Evolutionary conservation across 352 stramenopile species (phyloP).

Genomic region (Phytopythium kandeliae): DNA sequence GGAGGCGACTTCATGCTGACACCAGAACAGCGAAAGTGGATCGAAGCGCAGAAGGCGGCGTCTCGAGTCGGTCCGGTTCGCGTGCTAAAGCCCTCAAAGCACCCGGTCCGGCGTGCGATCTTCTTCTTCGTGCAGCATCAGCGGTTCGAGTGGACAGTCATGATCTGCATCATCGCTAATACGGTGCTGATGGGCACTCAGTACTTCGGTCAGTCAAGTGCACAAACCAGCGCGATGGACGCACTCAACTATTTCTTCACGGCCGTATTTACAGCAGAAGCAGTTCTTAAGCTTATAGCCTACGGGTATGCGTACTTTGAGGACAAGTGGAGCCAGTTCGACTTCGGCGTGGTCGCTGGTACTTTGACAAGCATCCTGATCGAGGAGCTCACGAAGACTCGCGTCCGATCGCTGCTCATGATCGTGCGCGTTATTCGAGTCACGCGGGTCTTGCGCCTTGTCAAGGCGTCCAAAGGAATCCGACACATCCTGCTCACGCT

Average conservation of each 20-base stretch:
- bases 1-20: conserved; percentile 81
- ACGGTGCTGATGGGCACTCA: conserved; percentile 85
- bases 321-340: conserved; percentile 87
- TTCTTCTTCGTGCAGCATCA: conserved; percentile 63
- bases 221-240: conserved; percentile 49
- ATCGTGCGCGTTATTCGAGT: conserved; percentile 90
- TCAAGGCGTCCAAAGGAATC: conserved; percentile 86
- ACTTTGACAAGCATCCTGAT: conserved; percentile 62
- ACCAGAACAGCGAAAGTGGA: conserved; percentile 89
- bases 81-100: conserved; percentile 41
- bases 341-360: conserved; percentile 76
- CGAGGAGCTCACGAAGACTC: conserved; percentile 43
- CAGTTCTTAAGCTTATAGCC: conserved; percentile 80
- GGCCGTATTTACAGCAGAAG: conserved; percentile 85
- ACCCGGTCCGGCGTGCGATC: conserved; percentile 39
- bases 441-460: conserved; percentile 73
- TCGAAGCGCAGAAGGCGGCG: conserved; percentile 70
- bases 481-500: conserved; percentile 89
- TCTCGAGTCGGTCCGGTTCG: conserved; percentile 59
- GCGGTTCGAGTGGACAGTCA: conserved; percentile 87
- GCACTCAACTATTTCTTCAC: conserved; percentile 86
- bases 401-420: conserved; percentile 72
- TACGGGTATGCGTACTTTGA: conserved; percentile 81
- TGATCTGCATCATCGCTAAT: conserved; percentile 88
- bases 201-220: conserved; percentile 75